phyloP scores from a whole-genome alignment of 768 basidiomycete species.

The Mycena indigotica region DNA sequence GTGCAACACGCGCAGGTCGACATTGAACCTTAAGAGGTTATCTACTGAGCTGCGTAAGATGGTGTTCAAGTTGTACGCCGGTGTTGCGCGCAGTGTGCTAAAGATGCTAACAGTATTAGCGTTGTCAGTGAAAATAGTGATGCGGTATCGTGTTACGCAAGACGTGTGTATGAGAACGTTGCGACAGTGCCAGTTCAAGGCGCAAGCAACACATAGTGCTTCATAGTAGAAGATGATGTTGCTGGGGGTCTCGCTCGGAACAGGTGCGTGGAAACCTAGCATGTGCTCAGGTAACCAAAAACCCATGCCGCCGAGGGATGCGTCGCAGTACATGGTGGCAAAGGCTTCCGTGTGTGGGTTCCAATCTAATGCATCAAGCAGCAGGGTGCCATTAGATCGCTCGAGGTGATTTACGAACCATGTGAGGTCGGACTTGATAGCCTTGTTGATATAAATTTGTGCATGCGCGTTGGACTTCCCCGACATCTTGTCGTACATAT shows the following conservation, averaged over 20 bases:
- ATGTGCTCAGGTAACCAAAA: slow-evolving; percentile 23
- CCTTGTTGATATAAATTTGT: slow-evolving; percentile 28
- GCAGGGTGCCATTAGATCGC: slow-evolving; percentile 19
- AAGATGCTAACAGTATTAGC: slow-evolving; percentile 28
- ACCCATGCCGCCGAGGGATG: slow-evolving; percentile 19
- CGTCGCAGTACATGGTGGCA: slow-evolving; percentile 27
- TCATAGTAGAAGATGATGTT: slow-evolving; percentile 31
- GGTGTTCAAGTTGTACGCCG: slow-evolving; percentile 23
- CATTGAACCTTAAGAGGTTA: background rate
- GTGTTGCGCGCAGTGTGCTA: slow-evolving; percentile 10
- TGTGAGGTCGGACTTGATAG: slow-evolving; percentile 23
- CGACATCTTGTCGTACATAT: slow-evolving; percentile 34
- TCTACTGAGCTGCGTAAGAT: slow-evolving; percentile 23
- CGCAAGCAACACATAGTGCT: slow-evolving; percentile 24
- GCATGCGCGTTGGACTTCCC: slow-evolving; percentile 24
- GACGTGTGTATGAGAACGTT: no score
- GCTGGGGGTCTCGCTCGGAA: background rate
- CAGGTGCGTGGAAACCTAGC: slow-evolving; percentile 16
- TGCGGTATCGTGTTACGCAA: background rate
- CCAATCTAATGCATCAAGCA: slow-evolving; percentile 27
- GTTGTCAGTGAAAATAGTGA: slow-evolving; percentile 29
- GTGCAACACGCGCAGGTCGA: slow-evolving; percentile 29
- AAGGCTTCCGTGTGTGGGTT: slow-evolving; percentile 10
- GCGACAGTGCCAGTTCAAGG: background rate
- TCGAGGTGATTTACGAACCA: slow-evolving; percentile 36